phyloP scores from a whole-genome alignment of 306 rosid genomes.

The Mucuna pruriens region DNA sequence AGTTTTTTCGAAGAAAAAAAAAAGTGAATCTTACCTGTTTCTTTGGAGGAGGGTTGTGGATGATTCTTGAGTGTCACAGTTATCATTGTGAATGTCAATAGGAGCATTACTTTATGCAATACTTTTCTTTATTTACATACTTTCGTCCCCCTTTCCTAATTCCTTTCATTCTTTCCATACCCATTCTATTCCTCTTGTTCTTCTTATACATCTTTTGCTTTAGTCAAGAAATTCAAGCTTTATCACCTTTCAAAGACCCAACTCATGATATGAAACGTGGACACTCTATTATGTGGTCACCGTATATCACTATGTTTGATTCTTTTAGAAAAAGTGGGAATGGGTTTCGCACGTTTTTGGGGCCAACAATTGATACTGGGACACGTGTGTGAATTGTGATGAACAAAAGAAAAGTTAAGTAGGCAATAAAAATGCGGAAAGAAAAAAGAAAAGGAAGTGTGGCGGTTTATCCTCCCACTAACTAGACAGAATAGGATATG shows the following conservation, averaged over 20 bases:
- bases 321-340: not conserved
- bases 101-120: conserved; percentile 22
- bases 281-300: not conserved
- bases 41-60: conserved; percentile 28
- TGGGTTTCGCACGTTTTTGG: not conserved
- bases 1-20: no score
- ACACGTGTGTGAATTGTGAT: not conserved
- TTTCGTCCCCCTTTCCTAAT: conserved; percentile 30
- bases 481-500: conserved; percentile 35
- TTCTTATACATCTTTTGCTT: not conserved
- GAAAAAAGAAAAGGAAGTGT: not conserved
- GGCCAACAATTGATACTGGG: not conserved
- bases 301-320: not conserved
- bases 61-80: conserved; percentile 21
- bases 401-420: conserved; percentile 11
- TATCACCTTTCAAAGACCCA: not conserved
- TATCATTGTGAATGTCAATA: not conserved
- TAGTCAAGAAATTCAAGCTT: not conserved
- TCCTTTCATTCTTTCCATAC: not conserved
- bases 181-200: not conserved
- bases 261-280: conserved; percentile 32
- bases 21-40: not conserved
- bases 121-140: not conserved
- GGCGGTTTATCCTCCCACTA: conserved; percentile 15
- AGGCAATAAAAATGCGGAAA: conserved; percentile 12